phyloP scores from a whole-genome alignment of 2,329 filamentous ascomycete genomes.

The Phoma sp. region DNA sequence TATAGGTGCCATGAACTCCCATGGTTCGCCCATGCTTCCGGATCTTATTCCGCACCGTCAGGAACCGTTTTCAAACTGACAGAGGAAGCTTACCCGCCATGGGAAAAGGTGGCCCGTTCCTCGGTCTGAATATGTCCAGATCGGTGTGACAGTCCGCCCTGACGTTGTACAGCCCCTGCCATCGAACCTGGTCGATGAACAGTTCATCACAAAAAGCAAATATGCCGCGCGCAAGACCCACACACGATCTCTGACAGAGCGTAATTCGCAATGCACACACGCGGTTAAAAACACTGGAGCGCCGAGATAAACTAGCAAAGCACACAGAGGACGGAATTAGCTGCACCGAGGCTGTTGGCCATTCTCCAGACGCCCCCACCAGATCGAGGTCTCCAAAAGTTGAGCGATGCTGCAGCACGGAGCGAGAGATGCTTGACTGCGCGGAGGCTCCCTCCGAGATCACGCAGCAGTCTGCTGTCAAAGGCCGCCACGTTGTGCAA shows the following conservation, averaged over 20 bases:
- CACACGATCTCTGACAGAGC: not conserved
- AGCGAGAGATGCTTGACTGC: not conserved
- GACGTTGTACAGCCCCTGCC: not conserved
- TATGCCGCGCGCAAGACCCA: not conserved
- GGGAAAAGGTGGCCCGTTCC: not conserved
- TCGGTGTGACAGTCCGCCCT: conserved; percentile 8
- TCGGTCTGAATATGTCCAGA: conserved; percentile 5
- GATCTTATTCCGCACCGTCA: not conserved
- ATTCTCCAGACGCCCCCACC: not conserved
- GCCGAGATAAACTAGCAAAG: not conserved
- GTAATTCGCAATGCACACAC: not conserved
- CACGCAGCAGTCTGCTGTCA: not conserved
- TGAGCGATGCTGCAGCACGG: not conserved
- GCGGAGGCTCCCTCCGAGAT: not conserved
- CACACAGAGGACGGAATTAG: not conserved
- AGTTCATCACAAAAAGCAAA: conserved; percentile 21
- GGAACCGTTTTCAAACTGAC: not conserved
- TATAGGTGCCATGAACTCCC: not conserved
- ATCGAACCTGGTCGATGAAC: conserved; percentile 2
- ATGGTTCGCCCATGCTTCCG: not conserved
- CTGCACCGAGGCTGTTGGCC: no score
- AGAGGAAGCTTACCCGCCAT: not conserved
- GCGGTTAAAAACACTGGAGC: not conserved
- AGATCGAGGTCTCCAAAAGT: no score
- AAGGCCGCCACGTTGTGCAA: conserved; percentile 2